Evolutionary conservation across 139 green algal genomes (phyloP).

Genomic region (Ettlia oleoabundans): DNA sequence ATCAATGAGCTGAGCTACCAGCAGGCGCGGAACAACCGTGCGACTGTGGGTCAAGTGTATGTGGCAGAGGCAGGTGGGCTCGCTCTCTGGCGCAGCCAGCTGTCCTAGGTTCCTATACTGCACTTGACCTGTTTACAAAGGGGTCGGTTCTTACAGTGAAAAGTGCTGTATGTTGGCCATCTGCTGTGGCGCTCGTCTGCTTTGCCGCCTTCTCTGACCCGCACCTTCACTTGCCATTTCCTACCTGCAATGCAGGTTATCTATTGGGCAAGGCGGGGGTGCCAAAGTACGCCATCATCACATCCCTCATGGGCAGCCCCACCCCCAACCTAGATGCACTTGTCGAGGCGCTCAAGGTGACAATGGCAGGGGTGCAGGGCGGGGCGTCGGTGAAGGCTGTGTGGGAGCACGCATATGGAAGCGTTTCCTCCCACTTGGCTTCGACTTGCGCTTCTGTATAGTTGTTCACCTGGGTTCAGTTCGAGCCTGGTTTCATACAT

Average conservation of each 20-base stretch:
- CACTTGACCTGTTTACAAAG: no score
- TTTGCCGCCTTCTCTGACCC: neutral
- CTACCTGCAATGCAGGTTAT: constrained; percentile 30
- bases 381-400: no score
- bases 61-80: constrained; percentile 84
- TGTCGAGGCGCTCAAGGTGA: constrained; percentile 25
- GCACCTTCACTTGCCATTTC: neutral
- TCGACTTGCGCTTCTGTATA: no score
- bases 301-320: constrained; percentile 57
- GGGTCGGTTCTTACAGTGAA: no score
- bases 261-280: constrained; percentile 60
- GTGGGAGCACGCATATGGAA: no score
- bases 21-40: constrained; percentile 84
- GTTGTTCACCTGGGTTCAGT: no score
- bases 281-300: constrained; percentile 87
- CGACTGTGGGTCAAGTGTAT: constrained; percentile 61
- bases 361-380: no score
- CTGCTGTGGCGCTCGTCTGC: no score
- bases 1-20: constrained; percentile 91
- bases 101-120: no score
- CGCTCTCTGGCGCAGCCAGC: constrained; percentile 18
- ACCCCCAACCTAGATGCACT: constrained; percentile 76
- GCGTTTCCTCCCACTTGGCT: no score
- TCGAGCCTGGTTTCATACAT: neutral
- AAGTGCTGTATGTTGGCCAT: no score